phyloP scores from a whole-genome alignment of 306 rosid genomes.

The Vigna hirtella region DNA sequence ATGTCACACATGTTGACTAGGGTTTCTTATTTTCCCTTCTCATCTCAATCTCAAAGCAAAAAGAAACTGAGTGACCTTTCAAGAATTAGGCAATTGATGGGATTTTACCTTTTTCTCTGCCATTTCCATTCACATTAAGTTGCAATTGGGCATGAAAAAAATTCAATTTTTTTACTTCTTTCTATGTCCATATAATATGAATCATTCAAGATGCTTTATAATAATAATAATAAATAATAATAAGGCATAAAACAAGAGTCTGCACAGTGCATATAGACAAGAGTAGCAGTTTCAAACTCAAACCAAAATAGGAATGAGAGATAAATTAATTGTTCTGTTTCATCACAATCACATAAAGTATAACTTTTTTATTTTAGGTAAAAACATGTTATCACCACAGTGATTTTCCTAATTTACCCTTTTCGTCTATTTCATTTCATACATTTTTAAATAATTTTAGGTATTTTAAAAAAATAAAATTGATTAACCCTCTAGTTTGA shows the following conservation, averaged over 20 bases:
- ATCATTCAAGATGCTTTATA: background rate
- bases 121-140: conserved; percentile 39
- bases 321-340: conserved; percentile 27
- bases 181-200: background rate
- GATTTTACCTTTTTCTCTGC: conserved; percentile 45
- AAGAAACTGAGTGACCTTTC: conserved; percentile 49
- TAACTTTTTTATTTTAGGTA: conserved; percentile 40
- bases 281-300: conserved; percentile 33
- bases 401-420: conserved; percentile 20
- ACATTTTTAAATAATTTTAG: too few species aligned
- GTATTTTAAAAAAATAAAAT: too few species aligned
- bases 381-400: conserved; percentile 34
- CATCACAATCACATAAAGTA: conserved; percentile 42
- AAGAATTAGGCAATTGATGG: conserved; percentile 48
- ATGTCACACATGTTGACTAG: conserved; percentile 18
- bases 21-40: conserved; percentile 6
- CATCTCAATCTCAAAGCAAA: conserved; percentile 37
- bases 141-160: conserved; percentile 24
- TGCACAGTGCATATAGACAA: conserved; percentile 35
- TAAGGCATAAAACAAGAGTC: background rate
- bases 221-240: background rate
- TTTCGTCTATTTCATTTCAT: background rate
- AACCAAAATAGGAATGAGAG: conserved; percentile 48
- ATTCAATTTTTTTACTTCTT: conserved; percentile 1
- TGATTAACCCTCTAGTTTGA: too few species aligned